phyloP scores from a whole-genome alignment of 495 filamentous ascomycete genomes.

The Penicillium verhagenii region DNA sequence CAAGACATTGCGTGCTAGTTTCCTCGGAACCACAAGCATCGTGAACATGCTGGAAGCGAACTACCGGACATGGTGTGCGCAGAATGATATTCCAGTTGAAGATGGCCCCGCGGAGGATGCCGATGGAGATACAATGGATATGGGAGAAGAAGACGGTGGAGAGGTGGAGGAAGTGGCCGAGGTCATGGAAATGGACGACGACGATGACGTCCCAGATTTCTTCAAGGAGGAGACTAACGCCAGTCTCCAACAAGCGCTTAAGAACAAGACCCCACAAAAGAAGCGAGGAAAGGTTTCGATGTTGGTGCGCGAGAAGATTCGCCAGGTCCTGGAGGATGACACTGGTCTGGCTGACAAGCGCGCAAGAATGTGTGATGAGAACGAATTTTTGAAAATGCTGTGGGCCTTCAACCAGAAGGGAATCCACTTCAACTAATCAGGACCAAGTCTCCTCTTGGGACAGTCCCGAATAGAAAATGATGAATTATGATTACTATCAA shows the following conservation, averaged over 20 bases:
- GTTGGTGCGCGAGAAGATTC: conserved; percentile 77
- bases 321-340: conserved; percentile 72
- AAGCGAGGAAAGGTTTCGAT: conserved; percentile 74
- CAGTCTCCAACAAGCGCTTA: conserved; percentile 38
- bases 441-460: conserved; percentile 8
- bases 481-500: conserved; percentile 42
- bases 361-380: conserved; percentile 83
- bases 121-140: conserved; percentile 43
- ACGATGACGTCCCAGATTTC: conserved; percentile 68
- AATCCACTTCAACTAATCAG: conserved; percentile 79
- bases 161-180: conserved; percentile 39
- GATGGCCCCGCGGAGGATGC: conserved; percentile 56
- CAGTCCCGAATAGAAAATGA: conserved; percentile 22
- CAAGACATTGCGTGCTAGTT: conserved; percentile 73
- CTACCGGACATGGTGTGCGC: conserved; percentile 84
- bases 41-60: conserved; percentile 80
- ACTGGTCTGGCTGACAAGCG: conserved; percentile 78
- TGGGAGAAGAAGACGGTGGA: conserved; percentile 34
- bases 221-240: conserved; percentile 65
- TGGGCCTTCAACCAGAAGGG: conserved; percentile 85
- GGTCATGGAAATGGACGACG: conserved; percentile 56
- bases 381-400: conserved; percentile 76
- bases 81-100: conserved; percentile 75
- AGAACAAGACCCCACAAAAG: conserved; percentile 55
- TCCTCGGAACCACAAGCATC: conserved; percentile 73